Base-by-base conservation (phyloP, 768 basidiomycete species). In the Xanthoconium stramineum region DNA sequence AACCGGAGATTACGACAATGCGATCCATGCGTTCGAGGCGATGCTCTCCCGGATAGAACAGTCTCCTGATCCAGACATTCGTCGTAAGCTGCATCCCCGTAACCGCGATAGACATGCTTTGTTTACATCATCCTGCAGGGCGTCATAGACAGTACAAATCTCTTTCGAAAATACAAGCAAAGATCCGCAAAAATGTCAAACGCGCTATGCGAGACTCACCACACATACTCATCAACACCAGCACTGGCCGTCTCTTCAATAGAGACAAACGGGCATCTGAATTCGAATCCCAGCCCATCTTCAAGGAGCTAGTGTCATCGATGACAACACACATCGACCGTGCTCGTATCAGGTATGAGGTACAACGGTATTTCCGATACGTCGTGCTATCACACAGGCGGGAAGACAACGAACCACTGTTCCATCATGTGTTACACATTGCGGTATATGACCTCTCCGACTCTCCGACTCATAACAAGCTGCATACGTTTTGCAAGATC, bases 21-120 rank as follows among this genome's bases (percentile, higher is more conserved):
- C 47, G 1, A 42, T 52, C 6, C n/a, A 17, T 6, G 35, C 40
- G 20, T 49, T 51, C 12, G 42, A 60, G 32, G 32, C 3, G 1
- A 61, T 55, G 58, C 35, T 61, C 9, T 55, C 28, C 6, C 51
- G 40, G 50, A 35, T 52, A 10, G 17, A n/a, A 4, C 29, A 54
- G 15, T 61, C 60, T 13, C 19, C 19, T 8, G 19, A 51, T 33
- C 33, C 20, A 7, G 28, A 24, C 5, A 10, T 44, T 44, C 43
- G 15, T 9, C 20, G 43, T 44, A n/a, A 44, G 24, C 8, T 5
- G 17, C 6, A 6, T 17, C 30, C 4, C 24, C 12, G 17, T n/a
- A 5, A 11, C 24, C 30, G 12, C 12, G 15, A 1, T n/a, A 10
- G 17, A 32, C 15, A n/a, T n/a, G 10, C 17, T 17, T 32, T n/a